Evolutionary conservation across 257 asterid species (phyloP), one percentile per base, ranked within the genome.

Genomic region (Avicennia marina): DNA sequence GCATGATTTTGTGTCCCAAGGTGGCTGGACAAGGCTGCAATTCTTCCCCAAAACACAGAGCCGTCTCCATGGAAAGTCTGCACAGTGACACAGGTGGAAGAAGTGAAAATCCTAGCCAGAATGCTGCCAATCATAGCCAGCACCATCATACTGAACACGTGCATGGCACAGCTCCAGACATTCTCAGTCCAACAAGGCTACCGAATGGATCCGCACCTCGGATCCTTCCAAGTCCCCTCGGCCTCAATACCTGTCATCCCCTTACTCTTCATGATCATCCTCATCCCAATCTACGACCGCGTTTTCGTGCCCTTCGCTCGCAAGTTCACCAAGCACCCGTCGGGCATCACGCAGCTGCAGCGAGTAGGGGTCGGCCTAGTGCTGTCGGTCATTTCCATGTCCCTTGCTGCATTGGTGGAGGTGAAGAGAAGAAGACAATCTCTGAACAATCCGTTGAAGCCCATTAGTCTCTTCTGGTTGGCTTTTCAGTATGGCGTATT

Each of bases 121-220:
- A 86, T 83, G 95, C 6, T 75, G 8, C 95, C 95, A 1, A 80
- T 85, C 47, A 75, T 85, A 41, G 84, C 65, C 39, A 78, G 91
- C 75, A 85, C 95, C 19, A 80, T 85, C 62, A 57, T 85, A 11
- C 38, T 85, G 32, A 82, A 82, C 89, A 85, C 94, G 21, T 81
- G 90, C 62, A 66, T 85, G 76, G 90, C 94, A 0, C 94, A 85
- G 60, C 94, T 85, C 40, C 94, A 85, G 21, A 81, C 94, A 11
- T 85, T 85, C 58, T 85, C 87, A 0, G 87, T 85, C 0, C 81
- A 69, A 55, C 95, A 85, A 33, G 95, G 91, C 25, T 75, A 75
- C 52, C 59, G 75, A 26, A 82, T 85, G 95, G 79, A 85, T 56
- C 77, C 86, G 0, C 70, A 46, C 20, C 69, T 85, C 1, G 85